These are phyloP conservation scores for Phascolomyces articulosus DNA, from an alignment of 371 early-diverging fungal species.

Conservation along the genomic window DNA sequence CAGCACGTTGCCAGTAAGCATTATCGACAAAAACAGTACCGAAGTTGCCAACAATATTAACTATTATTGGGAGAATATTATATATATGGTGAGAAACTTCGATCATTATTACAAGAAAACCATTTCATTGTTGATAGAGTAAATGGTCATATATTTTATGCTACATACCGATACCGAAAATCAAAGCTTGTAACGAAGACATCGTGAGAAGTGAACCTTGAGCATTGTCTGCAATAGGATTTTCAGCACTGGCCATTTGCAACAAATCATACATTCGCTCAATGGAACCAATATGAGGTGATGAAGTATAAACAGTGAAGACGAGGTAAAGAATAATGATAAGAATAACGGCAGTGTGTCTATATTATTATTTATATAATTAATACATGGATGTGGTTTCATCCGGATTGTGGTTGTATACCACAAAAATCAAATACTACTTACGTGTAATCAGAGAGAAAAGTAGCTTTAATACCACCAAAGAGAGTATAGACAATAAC, in stretches of 20 bases:
- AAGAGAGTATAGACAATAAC: slow-evolving; percentile 68
- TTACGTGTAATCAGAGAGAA: slow-evolving; percentile 68
- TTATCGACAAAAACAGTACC: slow-evolving; percentile 77
- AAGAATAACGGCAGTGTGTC: slow-evolving; percentile 69
- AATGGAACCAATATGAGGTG: slow-evolving; percentile 65
- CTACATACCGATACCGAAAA: slow-evolving; percentile 56
- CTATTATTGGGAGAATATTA: too few species aligned
- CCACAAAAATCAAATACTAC: not conserved
- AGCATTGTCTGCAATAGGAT: slow-evolving; percentile 64
- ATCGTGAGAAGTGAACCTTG: slow-evolving; percentile 70
- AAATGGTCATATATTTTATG: too few species aligned
- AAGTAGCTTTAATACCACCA: slow-evolving; percentile 76
- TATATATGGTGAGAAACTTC: too few species aligned
- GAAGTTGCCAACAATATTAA: slow-evolving; percentile 76
- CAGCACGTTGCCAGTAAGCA: slow-evolving; percentile 75
- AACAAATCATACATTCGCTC: slow-evolving; percentile 68
- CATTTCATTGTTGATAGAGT: too few species aligned
- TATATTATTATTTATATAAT: slow-evolving; percentile 8
- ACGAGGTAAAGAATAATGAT: slow-evolving; percentile 68
- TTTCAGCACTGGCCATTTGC: slow-evolving; percentile 38
- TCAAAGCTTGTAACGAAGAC: slow-evolving; percentile 62
- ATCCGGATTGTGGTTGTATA: not conserved
- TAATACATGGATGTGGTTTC: not conserved
- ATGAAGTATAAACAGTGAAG: slow-evolving; percentile 67
- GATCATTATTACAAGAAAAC: too few species aligned